Evolutionary conservation across 2,329 filamentous ascomycete species (phyloP), one percentile per base, ranked within the genome.

Genomic region (Beauveria bassiana): DNA sequence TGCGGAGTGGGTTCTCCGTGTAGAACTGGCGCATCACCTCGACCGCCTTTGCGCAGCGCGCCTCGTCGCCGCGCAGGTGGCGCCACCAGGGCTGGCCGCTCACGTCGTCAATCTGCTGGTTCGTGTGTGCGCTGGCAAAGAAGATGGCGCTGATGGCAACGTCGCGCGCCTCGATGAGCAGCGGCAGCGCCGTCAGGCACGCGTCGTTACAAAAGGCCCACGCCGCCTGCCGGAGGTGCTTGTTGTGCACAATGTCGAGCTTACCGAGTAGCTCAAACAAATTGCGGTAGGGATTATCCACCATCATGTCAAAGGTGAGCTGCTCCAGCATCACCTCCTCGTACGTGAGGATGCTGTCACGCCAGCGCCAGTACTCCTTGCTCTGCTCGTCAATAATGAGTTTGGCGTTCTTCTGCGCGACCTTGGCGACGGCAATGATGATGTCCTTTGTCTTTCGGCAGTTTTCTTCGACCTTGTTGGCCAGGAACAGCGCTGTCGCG

Each of bases 291-390:
- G 95, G 93, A 63, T 92, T 90, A 66, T 96, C 90, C 31, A 97
- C 81, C 74, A 93, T 91, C 51, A 99, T 80, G 72, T 99, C 95
- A 73, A 99, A 99, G 63, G 93, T 98, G 20, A 99, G 80, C 51
- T 86, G 86, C 73, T 98, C 95, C 18, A 99, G 82, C 78, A 99
- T 89, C 49, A 93, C 79, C 72, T 98, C 95, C 75, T 99, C 95
- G 70, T 96, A 91, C 66, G 89, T 88, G 16, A 98, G 79, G 62
- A 99, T 96, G 62, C 89, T 95, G 71, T 99, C 95, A 64, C 92
- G 86, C 95, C 95, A 99, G 70, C 90, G 86, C 95, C 95, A 99
- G 72, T 95, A 99, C 71, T 99, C 95, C 71, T 97, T 98, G 67
- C 90, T 96, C 74, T 98, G 93, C 75, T 98, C 95, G 71, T 99